phyloP scores from a whole-genome alignment of 2,329 filamentous ascomycete species.

The Neoscytalidium dimidiatum region DNA sequence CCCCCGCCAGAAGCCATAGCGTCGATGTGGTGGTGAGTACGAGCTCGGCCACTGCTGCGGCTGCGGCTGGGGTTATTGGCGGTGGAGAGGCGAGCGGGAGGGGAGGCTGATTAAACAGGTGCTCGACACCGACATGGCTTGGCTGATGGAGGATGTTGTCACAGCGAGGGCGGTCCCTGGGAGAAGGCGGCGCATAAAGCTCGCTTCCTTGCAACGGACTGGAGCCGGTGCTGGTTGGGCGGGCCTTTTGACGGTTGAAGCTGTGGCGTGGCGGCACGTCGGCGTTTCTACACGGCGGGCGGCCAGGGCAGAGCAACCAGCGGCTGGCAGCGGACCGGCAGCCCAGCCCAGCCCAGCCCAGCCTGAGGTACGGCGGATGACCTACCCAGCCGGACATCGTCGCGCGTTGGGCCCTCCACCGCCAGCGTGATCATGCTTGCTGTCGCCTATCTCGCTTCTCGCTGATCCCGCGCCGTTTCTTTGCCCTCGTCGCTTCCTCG shows the following conservation, averaged over 20 bases:
- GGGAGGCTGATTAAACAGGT: not conserved
- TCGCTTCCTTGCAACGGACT: no score
- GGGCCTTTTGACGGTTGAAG: conserved; percentile 1
- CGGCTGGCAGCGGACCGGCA: not conserved
- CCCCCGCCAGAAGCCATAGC: conserved; percentile 13
- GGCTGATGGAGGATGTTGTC: not conserved
- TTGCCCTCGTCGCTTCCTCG: not conserved
- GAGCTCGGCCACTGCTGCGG: not conserved
- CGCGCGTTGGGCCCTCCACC: conserved; percentile 16
- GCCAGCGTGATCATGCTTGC: conserved; percentile 19
- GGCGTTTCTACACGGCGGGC: not conserved
- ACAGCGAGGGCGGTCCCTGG: not conserved
- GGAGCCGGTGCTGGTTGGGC: not conserved
- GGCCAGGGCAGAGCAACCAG: no score
- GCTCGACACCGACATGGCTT: not conserved
- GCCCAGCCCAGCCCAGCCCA: no score
- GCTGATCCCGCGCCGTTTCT: conserved; percentile 12
- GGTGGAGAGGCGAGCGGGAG: not conserved
- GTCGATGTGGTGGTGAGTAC: not conserved
- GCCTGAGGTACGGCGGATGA: no score
- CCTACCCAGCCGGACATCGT: conserved; percentile 13
- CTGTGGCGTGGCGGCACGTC: not conserved
- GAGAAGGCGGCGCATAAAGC: no score
- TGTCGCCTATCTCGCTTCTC: conserved; percentile 13
- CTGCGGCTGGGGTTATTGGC: not conserved